phyloP scores from a whole-genome alignment of 2,329 filamentous ascomycete genomes.

The Huntiella omanensis region DNA sequence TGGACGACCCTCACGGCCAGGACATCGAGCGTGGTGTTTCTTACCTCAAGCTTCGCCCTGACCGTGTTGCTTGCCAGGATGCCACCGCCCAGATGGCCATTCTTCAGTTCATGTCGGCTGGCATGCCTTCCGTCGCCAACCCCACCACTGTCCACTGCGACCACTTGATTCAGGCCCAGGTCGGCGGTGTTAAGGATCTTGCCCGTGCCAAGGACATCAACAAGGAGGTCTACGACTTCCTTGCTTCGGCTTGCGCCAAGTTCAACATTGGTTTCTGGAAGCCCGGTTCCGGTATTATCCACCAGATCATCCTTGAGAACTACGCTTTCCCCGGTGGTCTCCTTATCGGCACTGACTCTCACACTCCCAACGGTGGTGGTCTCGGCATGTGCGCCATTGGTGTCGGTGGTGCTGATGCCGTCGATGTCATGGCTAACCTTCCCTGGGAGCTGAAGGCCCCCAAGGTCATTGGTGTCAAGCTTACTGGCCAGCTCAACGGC shows the following conservation, averaged over 20 bases:
- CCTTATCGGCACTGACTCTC: slow-evolving; percentile 92
- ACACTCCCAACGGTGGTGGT: slow-evolving; percentile 94
- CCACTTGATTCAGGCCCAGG: slow-evolving; percentile 95
- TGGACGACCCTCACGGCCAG: slow-evolving; percentile 90
- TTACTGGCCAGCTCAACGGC: slow-evolving; percentile 73
- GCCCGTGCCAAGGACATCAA: slow-evolving; percentile 80
- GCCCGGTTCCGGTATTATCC: slow-evolving; percentile 96
- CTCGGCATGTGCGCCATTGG: slow-evolving; percentile 88
- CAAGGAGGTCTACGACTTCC: slow-evolving; percentile 98
- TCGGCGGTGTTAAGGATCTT: slow-evolving; percentile 87
- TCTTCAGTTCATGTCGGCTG: slow-evolving; percentile 97
- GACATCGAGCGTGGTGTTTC: slow-evolving; percentile 91
- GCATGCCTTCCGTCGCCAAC: slow-evolving; percentile 87
- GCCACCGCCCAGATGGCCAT: slow-evolving; percentile 99
- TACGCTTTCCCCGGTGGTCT: slow-evolving; percentile 98
- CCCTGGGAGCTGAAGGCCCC: slow-evolving; percentile 98
- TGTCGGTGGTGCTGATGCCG: slow-evolving; percentile 94
- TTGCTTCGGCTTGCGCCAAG: slow-evolving; percentile 84
- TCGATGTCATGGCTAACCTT: slow-evolving; percentile 93
- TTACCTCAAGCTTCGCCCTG: slow-evolving; percentile 90
- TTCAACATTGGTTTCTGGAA: slow-evolving; percentile 99
- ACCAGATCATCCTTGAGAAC: slow-evolving; percentile 97
- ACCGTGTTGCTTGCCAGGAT: slow-evolving; percentile 98
- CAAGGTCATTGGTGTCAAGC: slow-evolving; percentile 89
- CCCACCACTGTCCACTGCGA: slow-evolving; percentile 96